Conservation (phyloP, 352 stramenopile species). For the Globisporangium nodosum region DNA sequence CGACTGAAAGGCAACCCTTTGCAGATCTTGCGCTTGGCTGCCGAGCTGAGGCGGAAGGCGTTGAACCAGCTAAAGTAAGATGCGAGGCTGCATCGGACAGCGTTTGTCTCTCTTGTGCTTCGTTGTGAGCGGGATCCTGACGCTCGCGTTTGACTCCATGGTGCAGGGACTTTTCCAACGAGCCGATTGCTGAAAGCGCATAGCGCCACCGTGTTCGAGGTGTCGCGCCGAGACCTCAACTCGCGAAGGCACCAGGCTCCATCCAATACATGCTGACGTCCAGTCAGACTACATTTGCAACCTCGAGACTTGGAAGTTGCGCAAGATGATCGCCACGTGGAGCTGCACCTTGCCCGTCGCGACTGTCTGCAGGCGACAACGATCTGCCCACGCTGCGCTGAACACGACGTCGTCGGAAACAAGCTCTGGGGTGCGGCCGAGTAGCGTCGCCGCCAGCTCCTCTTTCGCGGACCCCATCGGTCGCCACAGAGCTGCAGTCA, state of each 20-base stretch:
- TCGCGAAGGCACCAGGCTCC: not conserved
- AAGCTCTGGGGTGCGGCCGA: slow-evolving; percentile 50
- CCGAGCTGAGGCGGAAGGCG: slow-evolving; percentile 13
- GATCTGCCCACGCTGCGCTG: slow-evolving; percentile 44
- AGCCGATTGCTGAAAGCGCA: slow-evolving; percentile 1
- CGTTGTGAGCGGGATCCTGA: not conserved
- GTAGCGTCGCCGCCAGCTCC: slow-evolving; percentile 38
- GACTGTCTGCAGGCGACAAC: slow-evolving; percentile 58
- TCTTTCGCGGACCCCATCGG: slow-evolving; percentile 47
- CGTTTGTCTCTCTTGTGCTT: not conserved
- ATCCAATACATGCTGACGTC: not conserved
- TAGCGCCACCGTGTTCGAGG: not conserved
- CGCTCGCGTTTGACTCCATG: slow-evolving; percentile 8
- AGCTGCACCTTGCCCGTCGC: slow-evolving; percentile 50
- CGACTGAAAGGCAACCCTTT: slow-evolving; percentile 29
- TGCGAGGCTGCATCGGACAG: not conserved
- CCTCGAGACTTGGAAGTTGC: slow-evolving; percentile 33
- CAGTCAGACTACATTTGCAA: slow-evolving; percentile 17
- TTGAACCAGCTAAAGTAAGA: slow-evolving; percentile 16
- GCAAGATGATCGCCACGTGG: slow-evolving; percentile 39
- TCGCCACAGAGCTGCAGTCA: slow-evolving; percentile 49
- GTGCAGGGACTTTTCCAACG: slow-evolving; percentile 13
- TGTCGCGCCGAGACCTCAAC: not conserved
- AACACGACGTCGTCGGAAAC: slow-evolving; percentile 54
- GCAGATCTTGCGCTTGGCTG: slow-evolving; percentile 15